Percentiles rank a stretch among this genome's conserved stretches.
phyloP scores from a whole-genome alignment of 805 yeast genomes.

The Wickerhamiella vanderwaltii region DNA sequence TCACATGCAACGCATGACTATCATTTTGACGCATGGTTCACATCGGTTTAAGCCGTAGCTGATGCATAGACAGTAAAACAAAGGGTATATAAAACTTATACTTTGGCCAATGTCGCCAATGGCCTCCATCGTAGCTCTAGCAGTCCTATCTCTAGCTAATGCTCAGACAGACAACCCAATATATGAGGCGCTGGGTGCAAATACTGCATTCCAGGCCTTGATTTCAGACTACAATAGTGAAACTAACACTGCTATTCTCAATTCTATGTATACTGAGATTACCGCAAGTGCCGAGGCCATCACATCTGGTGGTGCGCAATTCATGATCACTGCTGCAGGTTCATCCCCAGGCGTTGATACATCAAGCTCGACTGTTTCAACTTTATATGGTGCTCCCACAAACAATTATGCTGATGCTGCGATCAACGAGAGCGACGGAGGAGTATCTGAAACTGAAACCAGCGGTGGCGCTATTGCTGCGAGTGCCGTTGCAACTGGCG shows the following conservation, averaged over 20 bases:
- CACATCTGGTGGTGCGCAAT: slow-evolving; percentile 12
- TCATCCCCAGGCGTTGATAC: not conserved
- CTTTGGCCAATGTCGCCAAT: not conserved
- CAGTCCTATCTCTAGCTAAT: not conserved
- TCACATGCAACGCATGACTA: slow-evolving; percentile 5
- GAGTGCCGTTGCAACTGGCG: not conserved
- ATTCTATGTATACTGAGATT: slow-evolving; percentile 2
- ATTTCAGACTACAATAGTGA: not conserved
- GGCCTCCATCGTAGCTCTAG: not conserved
- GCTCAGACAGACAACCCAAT: slow-evolving; percentile 6
- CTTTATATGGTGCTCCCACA: slow-evolving; percentile 10
- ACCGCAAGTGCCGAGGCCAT: slow-evolving; percentile 11
- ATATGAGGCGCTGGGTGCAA: slow-evolving; percentile 3
- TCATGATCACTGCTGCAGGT: not conserved
- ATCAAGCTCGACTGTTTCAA: slow-evolving; percentile 11
- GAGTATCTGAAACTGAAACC: slow-evolving; percentile 9
- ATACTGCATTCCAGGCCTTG: slow-evolving; percentile 2
- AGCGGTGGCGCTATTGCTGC: not conserved
- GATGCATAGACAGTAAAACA: slow-evolving; percentile 4
- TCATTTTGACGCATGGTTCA: slow-evolving; percentile 6
- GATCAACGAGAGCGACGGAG: too few relatives aligned
- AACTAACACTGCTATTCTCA: not conserved
- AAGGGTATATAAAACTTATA: not conserved
- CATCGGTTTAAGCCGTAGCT: slow-evolving; percentile 1
- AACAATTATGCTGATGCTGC: slow-evolving; percentile 6